phyloP scores from a whole-genome alignment of 1,139 yeast genomes.

The Sugiyamaella japonica region DNA sequence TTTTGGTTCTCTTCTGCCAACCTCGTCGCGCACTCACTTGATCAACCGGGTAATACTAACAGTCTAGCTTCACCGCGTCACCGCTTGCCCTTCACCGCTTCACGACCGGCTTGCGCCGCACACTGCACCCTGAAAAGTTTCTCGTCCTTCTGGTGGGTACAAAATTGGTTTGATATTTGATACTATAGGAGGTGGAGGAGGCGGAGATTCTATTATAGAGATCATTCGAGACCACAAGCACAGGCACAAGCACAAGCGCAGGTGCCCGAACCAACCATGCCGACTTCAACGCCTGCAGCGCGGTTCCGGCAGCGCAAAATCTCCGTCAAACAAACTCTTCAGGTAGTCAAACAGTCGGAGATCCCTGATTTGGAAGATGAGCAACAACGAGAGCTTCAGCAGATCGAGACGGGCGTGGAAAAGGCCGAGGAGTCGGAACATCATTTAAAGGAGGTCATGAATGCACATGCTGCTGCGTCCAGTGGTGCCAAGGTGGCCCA shows the following conservation, averaged over 20 bases:
- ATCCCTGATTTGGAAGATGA: constrained; percentile 73
- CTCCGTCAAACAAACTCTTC: constrained; percentile 85
- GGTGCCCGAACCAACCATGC: too few relatives aligned
- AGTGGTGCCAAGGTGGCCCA: constrained; percentile 55
- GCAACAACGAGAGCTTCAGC: constrained; percentile 81
- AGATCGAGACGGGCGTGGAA: constrained; percentile 96
- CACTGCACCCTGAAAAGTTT: background rate
- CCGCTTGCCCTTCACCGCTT: too few relatives aligned
- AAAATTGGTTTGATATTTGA: background rate
- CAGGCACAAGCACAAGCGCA: too few relatives aligned
- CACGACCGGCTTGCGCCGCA: background rate
- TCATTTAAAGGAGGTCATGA: constrained; percentile 87
- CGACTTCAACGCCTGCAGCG: constrained; percentile 42
- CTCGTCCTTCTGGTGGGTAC: background rate
- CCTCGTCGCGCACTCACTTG: too few relatives aligned
- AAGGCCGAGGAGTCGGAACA: constrained; percentile 97
- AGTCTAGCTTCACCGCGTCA: too few relatives aligned
- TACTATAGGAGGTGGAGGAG: background rate
- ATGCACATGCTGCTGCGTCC: constrained; percentile 68
- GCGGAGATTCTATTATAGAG: background rate
- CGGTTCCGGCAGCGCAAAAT: constrained; percentile 89
- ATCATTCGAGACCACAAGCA: too few relatives aligned
- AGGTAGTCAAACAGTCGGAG: constrained; percentile 74
- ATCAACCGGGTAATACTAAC: too few relatives aligned
- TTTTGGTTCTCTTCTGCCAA: too few relatives aligned